Evolutionary conservation across 345 rosid genomes (phyloP).

Genomic region (Salix koriyanagi): DNA sequence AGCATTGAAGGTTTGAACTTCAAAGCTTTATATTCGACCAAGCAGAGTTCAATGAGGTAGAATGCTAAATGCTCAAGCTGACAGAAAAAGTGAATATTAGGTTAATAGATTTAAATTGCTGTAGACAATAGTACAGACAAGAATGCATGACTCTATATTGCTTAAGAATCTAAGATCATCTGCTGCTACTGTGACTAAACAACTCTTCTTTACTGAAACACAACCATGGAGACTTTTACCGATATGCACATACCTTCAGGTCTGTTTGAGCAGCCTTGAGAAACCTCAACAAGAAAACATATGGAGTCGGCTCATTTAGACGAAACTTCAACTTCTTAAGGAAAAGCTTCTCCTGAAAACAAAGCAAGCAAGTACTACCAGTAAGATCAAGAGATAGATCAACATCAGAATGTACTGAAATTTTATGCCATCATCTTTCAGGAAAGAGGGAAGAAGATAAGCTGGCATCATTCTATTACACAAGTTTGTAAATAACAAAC

Average conservation of each 20-base stretch:
- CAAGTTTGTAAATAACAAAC: neutral
- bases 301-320: slow-evolving; percentile 76
- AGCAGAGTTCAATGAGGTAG: slow-evolving; percentile 74
- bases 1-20: slow-evolving; percentile 73
- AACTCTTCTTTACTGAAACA: neutral
- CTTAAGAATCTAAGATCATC: neutral
- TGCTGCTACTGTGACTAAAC: neutral
- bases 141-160: neutral
- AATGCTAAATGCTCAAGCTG: slow-evolving; percentile 86
- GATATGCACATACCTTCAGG: slow-evolving; percentile 41
- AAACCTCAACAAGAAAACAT: slow-evolving; percentile 91
- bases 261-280: slow-evolving; percentile 90
- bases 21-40: slow-evolving; percentile 79
- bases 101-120: neutral
- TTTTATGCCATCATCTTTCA: neutral
- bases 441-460: neutral
- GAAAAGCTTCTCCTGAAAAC: slow-evolving; percentile 68
- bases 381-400: neutral
- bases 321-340: slow-evolving; percentile 78
- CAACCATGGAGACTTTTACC: neutral
- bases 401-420: neutral
- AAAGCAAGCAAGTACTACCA: slow-evolving; percentile 7
- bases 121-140: neutral
- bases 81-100: neutral
- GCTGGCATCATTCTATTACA: neutral